Evolutionary conservation across 352 stramenopile genomes (phyloP).

Genomic region (Phytopythium litorale): DNA sequence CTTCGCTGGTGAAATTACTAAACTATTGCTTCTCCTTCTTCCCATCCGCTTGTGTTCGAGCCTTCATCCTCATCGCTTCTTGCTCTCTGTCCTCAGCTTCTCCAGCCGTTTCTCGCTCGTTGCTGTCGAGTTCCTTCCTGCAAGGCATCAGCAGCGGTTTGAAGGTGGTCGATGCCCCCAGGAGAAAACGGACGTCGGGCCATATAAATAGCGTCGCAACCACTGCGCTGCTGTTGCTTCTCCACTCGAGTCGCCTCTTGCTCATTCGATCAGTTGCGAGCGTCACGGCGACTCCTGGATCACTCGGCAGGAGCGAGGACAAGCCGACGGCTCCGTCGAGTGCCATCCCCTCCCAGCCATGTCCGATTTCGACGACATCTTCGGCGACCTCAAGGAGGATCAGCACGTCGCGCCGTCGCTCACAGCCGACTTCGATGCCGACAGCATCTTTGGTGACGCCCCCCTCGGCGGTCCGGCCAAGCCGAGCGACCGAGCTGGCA

Average conservation of each 20-base stretch:
- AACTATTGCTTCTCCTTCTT: not conserved
- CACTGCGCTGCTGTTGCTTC: not conserved
- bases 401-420: conserved; percentile 38
- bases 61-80: too few relatives aligned
- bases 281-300: not conserved
- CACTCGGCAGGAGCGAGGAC: not conserved
- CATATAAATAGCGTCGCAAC: not conserved
- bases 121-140: not conserved
- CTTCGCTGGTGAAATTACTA: not conserved
- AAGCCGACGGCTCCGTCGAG: not conserved
- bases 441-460: conserved; percentile 43
- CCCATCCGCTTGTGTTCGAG: not conserved
- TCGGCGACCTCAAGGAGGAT: conserved; percentile 69
- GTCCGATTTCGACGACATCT: conserved; percentile 81
- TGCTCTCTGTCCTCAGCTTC: not conserved
- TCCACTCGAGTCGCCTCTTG: not conserved
- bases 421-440: conserved; percentile 44
- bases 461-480: not conserved
- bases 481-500: not conserved
- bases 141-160: too few relatives aligned
- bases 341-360: not conserved
- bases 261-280: not conserved
- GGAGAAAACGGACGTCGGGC: not conserved
- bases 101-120: not conserved
- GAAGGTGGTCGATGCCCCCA: too few relatives aligned